These are phyloP conservation scores for Trametes coccinea DNA, from an alignment of 768 basidiomycete species.

Conservation along the genomic window DNA sequence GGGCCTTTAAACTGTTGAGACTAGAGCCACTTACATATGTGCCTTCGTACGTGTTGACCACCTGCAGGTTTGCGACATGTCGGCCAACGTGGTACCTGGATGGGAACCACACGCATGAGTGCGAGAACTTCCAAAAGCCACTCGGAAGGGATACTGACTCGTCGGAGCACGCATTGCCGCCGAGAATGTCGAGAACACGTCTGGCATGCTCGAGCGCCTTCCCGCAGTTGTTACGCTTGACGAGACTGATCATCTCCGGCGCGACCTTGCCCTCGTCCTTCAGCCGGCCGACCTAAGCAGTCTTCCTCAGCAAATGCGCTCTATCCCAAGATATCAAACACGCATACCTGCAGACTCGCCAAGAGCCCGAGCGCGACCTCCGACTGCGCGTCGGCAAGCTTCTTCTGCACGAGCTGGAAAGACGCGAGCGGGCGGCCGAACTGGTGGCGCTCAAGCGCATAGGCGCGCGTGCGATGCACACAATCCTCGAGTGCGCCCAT, in stretches of 20 bases:
- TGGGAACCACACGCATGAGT: neutral
- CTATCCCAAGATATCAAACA: no score
- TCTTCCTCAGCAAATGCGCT: no score
- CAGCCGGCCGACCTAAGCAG: conserved; percentile 58
- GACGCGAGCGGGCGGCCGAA: conserved; percentile 88
- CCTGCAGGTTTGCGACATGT: conserved; percentile 92
- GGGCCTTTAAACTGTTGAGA: no score
- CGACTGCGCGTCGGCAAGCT: conserved; percentile 90
- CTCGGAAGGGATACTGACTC: conserved; percentile 58
- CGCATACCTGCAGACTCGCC: conserved; percentile 65
- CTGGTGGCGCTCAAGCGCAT: conserved; percentile 88
- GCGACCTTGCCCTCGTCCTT: conserved; percentile 75
- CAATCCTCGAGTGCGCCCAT: conserved; percentile 97
- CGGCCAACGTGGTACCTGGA: conserved; percentile 88
- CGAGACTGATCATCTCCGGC: conserved; percentile 92
- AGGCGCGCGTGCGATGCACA: conserved; percentile 70
- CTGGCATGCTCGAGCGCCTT: conserved; percentile 87
- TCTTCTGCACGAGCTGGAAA: conserved; percentile 98
- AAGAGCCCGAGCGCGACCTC: conserved; percentile 79
- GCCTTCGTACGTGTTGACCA: conserved; percentile 95
- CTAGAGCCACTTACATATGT: conserved; percentile 50
- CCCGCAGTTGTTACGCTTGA: conserved; percentile 95
- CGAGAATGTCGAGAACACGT: conserved; percentile 83
- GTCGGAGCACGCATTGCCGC: conserved; percentile 91
- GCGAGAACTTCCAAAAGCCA: no score